Evolutionary conservation across 1,284 basidiomycete genomes (phyloP).

Genomic region (Ceratobasidium theobromae): DNA sequence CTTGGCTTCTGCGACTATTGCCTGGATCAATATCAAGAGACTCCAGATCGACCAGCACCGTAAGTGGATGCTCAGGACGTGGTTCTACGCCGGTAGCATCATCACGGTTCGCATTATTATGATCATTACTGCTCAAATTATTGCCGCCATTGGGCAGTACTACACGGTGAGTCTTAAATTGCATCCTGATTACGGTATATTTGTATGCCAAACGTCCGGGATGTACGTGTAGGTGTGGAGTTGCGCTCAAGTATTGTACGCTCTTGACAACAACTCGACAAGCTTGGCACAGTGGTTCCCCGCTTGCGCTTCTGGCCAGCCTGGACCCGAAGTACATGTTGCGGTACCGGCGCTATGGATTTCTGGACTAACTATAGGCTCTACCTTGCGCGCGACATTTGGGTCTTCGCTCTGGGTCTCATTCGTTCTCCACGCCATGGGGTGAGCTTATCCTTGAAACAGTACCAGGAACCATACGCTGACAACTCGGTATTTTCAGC

Average conservation of each 20-base stretch:
- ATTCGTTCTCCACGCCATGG: conserved; percentile 19
- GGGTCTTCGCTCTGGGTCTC: conserved; percentile 19
- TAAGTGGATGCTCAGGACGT: conserved; percentile 34
- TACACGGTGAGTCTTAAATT: conserved; percentile 15
- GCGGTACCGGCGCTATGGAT: conserved; percentile 6
- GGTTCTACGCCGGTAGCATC: conserved; percentile 29
- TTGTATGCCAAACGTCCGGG: no score
- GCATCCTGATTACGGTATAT: no score
- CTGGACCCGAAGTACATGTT: neutral
- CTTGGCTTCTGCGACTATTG: conserved; percentile 13
- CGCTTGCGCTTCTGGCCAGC: neutral
- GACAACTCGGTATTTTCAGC: neutral
- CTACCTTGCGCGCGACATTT: conserved; percentile 11
- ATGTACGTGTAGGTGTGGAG: conserved; percentile 6
- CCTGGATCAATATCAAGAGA: conserved; percentile 32
- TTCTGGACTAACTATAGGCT: neutral
- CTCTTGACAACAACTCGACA: neutral
- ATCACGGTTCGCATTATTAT: conserved; percentile 20
- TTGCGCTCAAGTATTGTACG: conserved; percentile 1
- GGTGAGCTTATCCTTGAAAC: neutral
- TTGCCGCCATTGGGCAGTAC: conserved; percentile 14
- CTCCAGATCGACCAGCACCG: conserved; percentile 34
- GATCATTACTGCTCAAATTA: conserved; percentile 4
- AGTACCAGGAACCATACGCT: no score
- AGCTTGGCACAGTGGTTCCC: neutral